Evolutionary conservation across 352 stramenopile genomes (phyloP).

Genomic region (Aphanomyces stellatus): DNA sequence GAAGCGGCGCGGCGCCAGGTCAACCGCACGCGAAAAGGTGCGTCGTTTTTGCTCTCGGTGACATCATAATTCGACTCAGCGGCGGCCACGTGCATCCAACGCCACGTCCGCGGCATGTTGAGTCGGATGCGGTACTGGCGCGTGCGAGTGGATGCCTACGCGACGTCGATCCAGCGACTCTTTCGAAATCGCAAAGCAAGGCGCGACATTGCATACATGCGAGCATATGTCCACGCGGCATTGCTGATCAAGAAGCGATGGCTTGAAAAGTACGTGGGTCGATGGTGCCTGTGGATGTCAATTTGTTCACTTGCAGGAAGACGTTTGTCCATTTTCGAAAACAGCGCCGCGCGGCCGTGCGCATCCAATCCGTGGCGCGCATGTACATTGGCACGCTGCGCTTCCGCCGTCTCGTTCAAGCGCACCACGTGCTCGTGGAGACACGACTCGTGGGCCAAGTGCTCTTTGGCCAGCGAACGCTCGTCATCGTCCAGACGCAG

Average conservation of each 20-base stretch:
- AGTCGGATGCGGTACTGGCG: neutral
- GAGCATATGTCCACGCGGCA: neutral
- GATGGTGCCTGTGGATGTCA: neutral
- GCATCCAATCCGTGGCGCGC: neutral
- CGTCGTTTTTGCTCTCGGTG: neutral
- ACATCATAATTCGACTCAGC: neutral
- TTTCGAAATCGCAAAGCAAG: conserved; percentile 14
- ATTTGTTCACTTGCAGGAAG: neutral
- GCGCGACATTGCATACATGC: neutral
- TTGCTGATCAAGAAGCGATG: neutral
- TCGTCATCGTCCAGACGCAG: neutral
- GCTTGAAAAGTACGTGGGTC: conserved; percentile 2
- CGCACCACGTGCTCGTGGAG: neutral
- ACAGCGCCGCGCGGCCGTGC: neutral
- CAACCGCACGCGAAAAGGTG: neutral
- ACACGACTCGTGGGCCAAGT: neutral
- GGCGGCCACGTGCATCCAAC: neutral
- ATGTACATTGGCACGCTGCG: neutral
- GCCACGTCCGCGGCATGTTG: neutral
- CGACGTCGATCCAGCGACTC: neutral
- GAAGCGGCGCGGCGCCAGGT: neutral
- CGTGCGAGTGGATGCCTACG: neutral
- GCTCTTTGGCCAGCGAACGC: neutral
- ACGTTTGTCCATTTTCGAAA: neutral
- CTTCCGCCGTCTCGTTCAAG: neutral